Evolutionary conservation across 768 basidiomycete species (phyloP), one percentile per base, ranked within the genome.

Genomic region (Daedalea quercina): DNA sequence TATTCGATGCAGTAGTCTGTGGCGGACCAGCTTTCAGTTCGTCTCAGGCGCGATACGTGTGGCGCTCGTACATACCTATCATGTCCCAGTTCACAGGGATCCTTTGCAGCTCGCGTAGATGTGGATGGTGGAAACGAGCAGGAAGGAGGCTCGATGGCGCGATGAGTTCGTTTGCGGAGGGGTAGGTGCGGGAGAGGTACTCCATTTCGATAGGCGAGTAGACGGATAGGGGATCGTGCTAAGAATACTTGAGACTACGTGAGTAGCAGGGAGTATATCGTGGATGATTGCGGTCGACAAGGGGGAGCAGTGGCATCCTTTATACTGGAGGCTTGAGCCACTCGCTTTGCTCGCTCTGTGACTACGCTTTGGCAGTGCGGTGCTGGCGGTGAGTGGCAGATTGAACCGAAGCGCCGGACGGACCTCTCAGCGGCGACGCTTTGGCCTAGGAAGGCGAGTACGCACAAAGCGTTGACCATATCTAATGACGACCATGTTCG

Each of bases 1-100:
- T 34, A 25, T 42, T 56, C 44, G 9, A 61, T 25, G 28, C 58
- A 47, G 54, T 54, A 58, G 47, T 58, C 59, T 60, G 56, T 31
- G 11, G 28, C 28, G 11, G 28, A 4, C 28, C 4, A 31, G 28
- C 28, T 31, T 11, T 31, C 28, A 31, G 28, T 31, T 11, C n/a
- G n/a, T n/a, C 11, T 31, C 6, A 11, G 28, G 11, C 28, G 28
- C 6, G 6, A 11, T 6, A 31, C 6, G 11, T 31, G 28, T 31
- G 28, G 28, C 28, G 28, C 28, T 6, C 11, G 28, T 11, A 31
- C 28, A 6, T 6, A 31, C 28, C 28, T 31, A 31, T 31, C 6
- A 11, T 31, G 17, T 47, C 54, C 26, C 28, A 40, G 3, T 37
- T 35, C 7, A 55, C 15, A 4, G 47, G 53, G 23, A 44, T 44